Evolutionary conservation across 345 rosid genomes (phyloP).

Genomic region (Eucalyptus regnans): DNA sequence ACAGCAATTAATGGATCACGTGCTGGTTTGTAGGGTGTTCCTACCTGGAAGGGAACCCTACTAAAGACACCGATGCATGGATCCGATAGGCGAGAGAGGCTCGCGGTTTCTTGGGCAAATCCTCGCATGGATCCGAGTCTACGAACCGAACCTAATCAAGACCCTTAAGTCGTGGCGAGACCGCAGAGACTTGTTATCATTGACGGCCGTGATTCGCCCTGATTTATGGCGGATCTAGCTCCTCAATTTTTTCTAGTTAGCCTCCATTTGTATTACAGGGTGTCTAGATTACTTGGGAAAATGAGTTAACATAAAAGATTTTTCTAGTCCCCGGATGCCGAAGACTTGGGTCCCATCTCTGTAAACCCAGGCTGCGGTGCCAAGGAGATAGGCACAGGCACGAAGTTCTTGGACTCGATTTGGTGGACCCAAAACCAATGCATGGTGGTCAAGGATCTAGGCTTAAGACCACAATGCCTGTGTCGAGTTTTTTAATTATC

Average conservation of each 20-base stretch:
- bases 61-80: not conserved
- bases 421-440: too few species aligned
- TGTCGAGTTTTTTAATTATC: too few species aligned
- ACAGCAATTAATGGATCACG: not conserved
- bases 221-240: not conserved
- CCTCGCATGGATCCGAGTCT: not conserved
- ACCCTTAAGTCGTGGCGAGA: not conserved
- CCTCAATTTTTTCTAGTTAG: not conserved
- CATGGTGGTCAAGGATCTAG: too few species aligned
- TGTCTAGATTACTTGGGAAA: too few species aligned
- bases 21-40: not conserved
- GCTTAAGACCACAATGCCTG: too few species aligned
- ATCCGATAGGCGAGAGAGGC: not conserved
- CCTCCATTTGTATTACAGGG: too few species aligned
- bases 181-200: not conserved
- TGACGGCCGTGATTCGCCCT: not conserved
- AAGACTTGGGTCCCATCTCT: too few species aligned
- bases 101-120: not conserved
- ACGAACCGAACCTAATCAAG: not conserved
- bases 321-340: too few species aligned
- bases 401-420: too few species aligned
- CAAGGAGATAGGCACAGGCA: too few species aligned
- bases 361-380: too few species aligned
- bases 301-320: too few species aligned
- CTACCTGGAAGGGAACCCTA: not conserved